Base-by-base conservation (phyloP, 2,329 filamentous ascomycete genomes). In the Xylariaceae sp. region DNA sequence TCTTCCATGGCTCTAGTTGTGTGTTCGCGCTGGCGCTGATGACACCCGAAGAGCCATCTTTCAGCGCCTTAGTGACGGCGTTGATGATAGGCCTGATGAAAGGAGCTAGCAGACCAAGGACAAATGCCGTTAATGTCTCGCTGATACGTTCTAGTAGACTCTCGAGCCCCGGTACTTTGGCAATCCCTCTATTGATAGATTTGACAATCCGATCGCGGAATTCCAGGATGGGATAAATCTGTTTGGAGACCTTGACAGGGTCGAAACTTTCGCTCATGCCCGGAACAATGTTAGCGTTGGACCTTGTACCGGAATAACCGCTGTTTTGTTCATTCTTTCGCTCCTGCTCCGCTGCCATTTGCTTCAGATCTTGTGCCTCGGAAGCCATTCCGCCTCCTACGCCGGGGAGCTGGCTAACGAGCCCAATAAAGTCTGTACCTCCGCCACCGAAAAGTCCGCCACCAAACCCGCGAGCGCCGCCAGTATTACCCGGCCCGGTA, bases 201-300 rank as follows among this genome's bases (percentile, higher is more conserved):
- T 91, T 91, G 44, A 97, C 92, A 49, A 99, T 92, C 67, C 88
- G 94, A 77, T 99, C 94, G 55, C 93, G 84, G 78, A 97, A 99
- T 55, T 90, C 83, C 0, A 99, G 81, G 55, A 99, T 96, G 1
- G 94, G 94, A 67, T 97, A 97, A 61, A 99, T 97, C 73, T 95
- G 86, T 32, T 81, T 78, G 11, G 88, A 82, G 0, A 87, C 88
- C 71, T 91, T 86, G 63, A 89, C 82, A 0, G 89, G 87, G 65
- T 97, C 92, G 55, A 95, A 90, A 66, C 81, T 78, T 11, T 84
- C 78, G 64, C 84, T 88, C 79, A 92, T 90, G 5, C 89, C 91
- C 16, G 88, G 88, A 8, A 92, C 83, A 11, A 84, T 73, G 59
- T 85, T 85, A 20, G 64, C 67, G 61, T 80, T 85, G 46, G 72